Base-by-base conservation (phyloP, 2,329 filamentous ascomycete species). In the Cytospora chrysosperma region DNA sequence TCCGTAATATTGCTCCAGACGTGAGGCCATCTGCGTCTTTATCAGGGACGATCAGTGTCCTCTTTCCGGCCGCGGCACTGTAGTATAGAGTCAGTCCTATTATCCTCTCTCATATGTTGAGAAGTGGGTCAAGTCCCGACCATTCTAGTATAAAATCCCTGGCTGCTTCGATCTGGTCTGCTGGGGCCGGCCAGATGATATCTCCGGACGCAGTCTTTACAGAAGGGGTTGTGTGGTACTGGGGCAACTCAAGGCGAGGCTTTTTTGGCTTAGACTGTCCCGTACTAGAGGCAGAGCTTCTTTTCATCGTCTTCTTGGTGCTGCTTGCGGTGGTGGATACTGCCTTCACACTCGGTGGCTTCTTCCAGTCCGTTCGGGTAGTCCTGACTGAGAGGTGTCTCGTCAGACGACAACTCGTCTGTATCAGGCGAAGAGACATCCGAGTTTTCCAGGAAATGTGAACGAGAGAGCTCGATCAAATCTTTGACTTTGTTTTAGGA, bases 11-110 rank as follows among this genome's bases (percentile, higher is more conserved):
- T 1, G 83, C 82, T 0, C 88, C 88, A 2, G 87, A 85, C 2
- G 83, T 83, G 3, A 91, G 76, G 0, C 88, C 88, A 72, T 90
- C 88, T 3, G 86, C 86, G 68, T 90, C 87, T 69, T 89, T 90
- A 70, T 90, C 88, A 0, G 88, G 88, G 0, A 89, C 79, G 17
- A 91, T 85, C 21, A 90, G 73, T 1, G 82, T 84, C 40, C 75
- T 77, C 62, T 84, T 78, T 12, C 79, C 74, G 13, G 82, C 75
- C 19, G 75, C 69, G 21, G 80, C 85, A 72, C 86, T 88, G 66
- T 13, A 15, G 7, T 57, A 28, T 43, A 6, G 1, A 10, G 34
- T 30, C 24, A 37, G n/a, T 17, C 3, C 19, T 49, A 27, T 49
- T 19, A 26, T 55, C 57, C 71, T 62, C 66, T n/a, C n/a, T n/a